Percentiles rank a stretch among this genome's conserved stretches.
phyloP scores from a whole-genome alignment of 306 rosid species.

The Trifolium pratense region DNA sequence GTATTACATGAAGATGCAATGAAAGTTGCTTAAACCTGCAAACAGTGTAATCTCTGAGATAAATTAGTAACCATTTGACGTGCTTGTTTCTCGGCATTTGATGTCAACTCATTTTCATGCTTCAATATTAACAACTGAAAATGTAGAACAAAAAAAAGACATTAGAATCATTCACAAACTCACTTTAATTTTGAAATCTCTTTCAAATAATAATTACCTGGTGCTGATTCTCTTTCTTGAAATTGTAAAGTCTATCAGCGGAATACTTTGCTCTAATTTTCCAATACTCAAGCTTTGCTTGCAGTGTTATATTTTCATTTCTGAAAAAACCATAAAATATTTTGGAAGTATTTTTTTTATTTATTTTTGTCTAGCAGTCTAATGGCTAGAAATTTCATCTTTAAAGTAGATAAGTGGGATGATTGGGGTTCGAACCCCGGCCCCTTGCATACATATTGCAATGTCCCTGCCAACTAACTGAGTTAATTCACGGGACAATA shows the following conservation, averaged over 20 bases:
- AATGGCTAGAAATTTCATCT: too few species aligned
- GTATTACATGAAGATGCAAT: too few species aligned
- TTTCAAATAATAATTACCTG: conserved; percentile 38
- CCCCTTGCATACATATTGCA: too few species aligned
- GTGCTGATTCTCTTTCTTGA: conserved; percentile 46
- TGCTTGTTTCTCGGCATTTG: conserved; percentile 48
- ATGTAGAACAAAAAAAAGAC: not conserved
- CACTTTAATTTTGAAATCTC: not conserved
- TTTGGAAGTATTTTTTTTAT: too few species aligned
- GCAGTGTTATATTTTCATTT: conserved; percentile 35
- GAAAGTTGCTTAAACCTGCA: conserved; percentile 19
- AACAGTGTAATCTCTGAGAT: conserved; percentile 39
- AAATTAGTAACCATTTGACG: conserved; percentile 46
- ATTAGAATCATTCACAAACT: conserved; percentile 14
- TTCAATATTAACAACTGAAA: conserved; percentile 43
- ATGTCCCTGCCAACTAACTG: too few species aligned
- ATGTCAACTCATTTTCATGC: conserved; percentile 43
- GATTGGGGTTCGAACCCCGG: too few species aligned
- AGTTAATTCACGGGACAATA: too few species aligned
- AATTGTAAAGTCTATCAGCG: conserved; percentile 20
- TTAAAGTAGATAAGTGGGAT: too few species aligned
- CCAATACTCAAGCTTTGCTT: conserved; percentile 39
- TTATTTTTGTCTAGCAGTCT: too few species aligned
- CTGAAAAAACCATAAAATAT: conserved; percentile 32
- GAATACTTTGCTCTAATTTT: conserved; percentile 38